phyloP scores from a whole-genome alignment of 2,329 filamentous ascomycete species.

The Intubia oerlemansii region DNA sequence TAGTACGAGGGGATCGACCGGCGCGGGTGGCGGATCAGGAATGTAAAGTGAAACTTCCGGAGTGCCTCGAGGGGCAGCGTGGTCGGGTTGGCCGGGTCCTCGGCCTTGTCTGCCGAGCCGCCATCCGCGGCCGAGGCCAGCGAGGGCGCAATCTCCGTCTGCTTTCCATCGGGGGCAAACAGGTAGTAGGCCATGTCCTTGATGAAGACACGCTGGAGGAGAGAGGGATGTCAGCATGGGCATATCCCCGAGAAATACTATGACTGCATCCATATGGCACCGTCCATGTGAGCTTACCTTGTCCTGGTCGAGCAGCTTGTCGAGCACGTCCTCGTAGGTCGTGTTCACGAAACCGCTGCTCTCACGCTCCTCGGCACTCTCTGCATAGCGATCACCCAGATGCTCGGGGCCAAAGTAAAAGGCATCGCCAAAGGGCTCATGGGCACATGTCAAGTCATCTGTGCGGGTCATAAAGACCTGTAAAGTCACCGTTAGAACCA shows the following conservation, averaged over 20 bases:
- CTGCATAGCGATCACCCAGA: slow-evolving; percentile 55
- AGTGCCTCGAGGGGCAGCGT: slow-evolving; percentile 57
- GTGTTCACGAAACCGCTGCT: slow-evolving; percentile 45
- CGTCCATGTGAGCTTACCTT: no score
- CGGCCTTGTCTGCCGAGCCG: slow-evolving; percentile 24
- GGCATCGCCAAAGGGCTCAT: slow-evolving; percentile 92
- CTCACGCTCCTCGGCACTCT: slow-evolving; percentile 34
- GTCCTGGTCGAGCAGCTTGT: slow-evolving; percentile 49
- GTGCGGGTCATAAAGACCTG: slow-evolving; percentile 93
- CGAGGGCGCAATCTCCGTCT: slow-evolving; percentile 57
- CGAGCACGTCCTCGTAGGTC: slow-evolving; percentile 59
- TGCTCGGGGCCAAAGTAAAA: slow-evolving; percentile 92
- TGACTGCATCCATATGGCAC: background rate
- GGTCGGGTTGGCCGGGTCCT: slow-evolving; percentile 46
- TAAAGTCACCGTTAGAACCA: background rate
- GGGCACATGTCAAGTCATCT: slow-evolving; percentile 61
- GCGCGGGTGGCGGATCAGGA: slow-evolving; percentile 90
- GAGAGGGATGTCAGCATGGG: slow-evolving; percentile 14
- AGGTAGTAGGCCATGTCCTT: slow-evolving; percentile 96
- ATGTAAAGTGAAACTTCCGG: slow-evolving; percentile 76
- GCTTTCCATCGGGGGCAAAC: slow-evolving; percentile 49
- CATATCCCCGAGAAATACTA: background rate
- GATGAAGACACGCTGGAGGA: slow-evolving; percentile 55
- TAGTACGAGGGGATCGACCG: slow-evolving; percentile 83
- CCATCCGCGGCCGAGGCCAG: slow-evolving; percentile 25